phyloP scores from a whole-genome alignment of 129 eudicot species.

The Saposhnikovia divaricata region DNA sequence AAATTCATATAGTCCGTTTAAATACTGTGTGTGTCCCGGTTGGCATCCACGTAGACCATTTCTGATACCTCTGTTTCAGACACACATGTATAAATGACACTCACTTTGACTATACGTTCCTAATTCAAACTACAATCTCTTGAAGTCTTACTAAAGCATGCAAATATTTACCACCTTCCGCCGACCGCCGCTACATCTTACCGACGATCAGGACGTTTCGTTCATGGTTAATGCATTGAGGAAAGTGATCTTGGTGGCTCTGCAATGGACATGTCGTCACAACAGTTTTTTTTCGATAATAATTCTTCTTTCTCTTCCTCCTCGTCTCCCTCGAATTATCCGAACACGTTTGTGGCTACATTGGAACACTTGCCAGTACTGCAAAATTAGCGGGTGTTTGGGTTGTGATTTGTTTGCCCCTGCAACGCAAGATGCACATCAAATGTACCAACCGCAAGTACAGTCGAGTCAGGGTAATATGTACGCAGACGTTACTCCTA shows the following conservation, averaged over 20 bases:
- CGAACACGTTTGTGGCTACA: slow-evolving; percentile 11
- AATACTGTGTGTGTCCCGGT: slow-evolving; percentile 28
- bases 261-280: neutral
- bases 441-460: neutral
- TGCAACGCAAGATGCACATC: neutral
- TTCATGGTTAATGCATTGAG: slow-evolving; percentile 52
- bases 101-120: neutral
- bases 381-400: slow-evolving; percentile 54
- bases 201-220: slow-evolving; percentile 38
- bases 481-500: neutral
- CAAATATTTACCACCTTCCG: slow-evolving; percentile 16
- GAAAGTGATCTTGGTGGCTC: slow-evolving; percentile 45
- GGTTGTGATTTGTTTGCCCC: slow-evolving; percentile 49
- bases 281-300: slow-evolving; percentile 3
- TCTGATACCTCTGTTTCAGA: neutral
- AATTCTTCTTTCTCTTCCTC: neutral
- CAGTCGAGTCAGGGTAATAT: neutral
- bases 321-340: neutral
- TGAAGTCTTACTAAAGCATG: slow-evolving; percentile 22
- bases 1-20: slow-evolving; percentile 31
- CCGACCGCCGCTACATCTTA: slow-evolving; percentile 30
- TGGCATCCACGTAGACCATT: slow-evolving; percentile 20
- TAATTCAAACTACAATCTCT: slow-evolving; percentile 4
- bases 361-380: slow-evolving; percentile 37
- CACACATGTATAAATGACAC: neutral